Evolutionary conservation across 768 basidiomycete species (phyloP).

Genomic region (Tephrocybe sp.): DNA sequence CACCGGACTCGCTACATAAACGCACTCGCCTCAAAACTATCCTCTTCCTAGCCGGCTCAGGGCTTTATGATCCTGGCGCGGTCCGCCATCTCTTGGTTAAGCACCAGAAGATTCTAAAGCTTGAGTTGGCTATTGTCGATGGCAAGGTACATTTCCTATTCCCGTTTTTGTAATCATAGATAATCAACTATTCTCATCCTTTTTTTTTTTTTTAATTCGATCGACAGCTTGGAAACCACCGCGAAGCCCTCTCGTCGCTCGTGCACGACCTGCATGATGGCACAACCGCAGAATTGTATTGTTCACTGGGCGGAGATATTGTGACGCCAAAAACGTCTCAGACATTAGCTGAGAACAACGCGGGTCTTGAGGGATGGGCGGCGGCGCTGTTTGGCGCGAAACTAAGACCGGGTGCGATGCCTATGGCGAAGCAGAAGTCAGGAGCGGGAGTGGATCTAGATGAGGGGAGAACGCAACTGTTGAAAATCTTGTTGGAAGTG

Average conservation of each 20-base stretch:
- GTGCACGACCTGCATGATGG: constrained; percentile 71
- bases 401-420: constrained; percentile 13
- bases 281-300: constrained; percentile 82
- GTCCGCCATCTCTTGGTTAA: constrained; percentile 44
- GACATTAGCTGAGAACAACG: constrained; percentile 42
- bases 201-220: no score
- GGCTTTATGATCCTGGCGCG: constrained; percentile 54
- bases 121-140: constrained; percentile 77
- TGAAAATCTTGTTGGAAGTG: constrained; percentile 73
- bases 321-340: constrained; percentile 58
- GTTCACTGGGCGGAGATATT: constrained; percentile 74
- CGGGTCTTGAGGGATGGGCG: constrained; percentile 52
- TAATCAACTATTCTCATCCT: constrained; percentile 5
- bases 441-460: constrained; percentile 39
- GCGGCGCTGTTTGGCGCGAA: constrained; percentile 37
- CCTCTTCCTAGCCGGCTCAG: constrained; percentile 80
- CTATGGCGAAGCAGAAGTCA: constrained; percentile 28
- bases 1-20: constrained; percentile 76
- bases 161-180: background rate
- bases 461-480: constrained; percentile 51
- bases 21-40: constrained; percentile 67
- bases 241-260: constrained; percentile 61
- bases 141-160: constrained; percentile 57
- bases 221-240: constrained; percentile 51
- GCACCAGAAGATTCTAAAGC: constrained; percentile 50